Percentiles rank a stretch among this genome's conserved stretches.
These are phyloP conservation scores for Sporobolus alterniflorus DNA, from an alignment of 202 grass and related monocot species.

Conservation along the genomic window DNA sequence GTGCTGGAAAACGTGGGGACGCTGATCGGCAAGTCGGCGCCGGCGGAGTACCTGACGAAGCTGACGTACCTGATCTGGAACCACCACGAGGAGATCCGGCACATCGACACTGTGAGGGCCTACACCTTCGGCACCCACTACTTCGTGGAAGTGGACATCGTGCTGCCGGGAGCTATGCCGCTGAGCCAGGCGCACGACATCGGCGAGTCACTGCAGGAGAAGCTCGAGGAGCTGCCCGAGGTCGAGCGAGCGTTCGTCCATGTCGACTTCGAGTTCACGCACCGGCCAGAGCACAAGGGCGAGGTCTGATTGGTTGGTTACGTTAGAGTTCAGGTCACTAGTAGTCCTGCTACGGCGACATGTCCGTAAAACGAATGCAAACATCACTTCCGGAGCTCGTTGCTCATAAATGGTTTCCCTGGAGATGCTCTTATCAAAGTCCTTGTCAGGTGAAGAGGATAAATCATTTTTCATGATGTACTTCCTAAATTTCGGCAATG, in stretches of 20 bases:
- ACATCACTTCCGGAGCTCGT: not conserved
- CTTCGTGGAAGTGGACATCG: conserved; percentile 94
- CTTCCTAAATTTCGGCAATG: not conserved
- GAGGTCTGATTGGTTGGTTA: conserved; percentile 29
- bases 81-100: conserved; percentile 68
- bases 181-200: conserved; percentile 86
- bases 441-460: not conserved
- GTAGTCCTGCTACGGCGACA: not conserved
- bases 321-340: not conserved
- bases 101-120: conserved; percentile 90
- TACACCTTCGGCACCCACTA: conserved; percentile 89
- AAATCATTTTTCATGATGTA: not conserved
- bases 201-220: conserved; percentile 90
- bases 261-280: conserved; percentile 87
- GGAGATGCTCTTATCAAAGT: not conserved
- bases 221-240: conserved; percentile 85
- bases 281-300: conserved; percentile 74
- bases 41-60: conserved; percentile 86
- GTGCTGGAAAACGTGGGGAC: conserved; percentile 84
- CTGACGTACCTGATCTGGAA: conserved; percentile 96
- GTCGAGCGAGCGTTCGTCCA: conserved; percentile 91
- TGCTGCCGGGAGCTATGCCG: conserved; percentile 74
- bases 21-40: conserved; percentile 76
- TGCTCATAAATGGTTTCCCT: not conserved
- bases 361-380: not conserved